Evolutionary conservation across 495 filamentous ascomycete species (phyloP).

Genomic region (Penicillium samsonianum): DNA sequence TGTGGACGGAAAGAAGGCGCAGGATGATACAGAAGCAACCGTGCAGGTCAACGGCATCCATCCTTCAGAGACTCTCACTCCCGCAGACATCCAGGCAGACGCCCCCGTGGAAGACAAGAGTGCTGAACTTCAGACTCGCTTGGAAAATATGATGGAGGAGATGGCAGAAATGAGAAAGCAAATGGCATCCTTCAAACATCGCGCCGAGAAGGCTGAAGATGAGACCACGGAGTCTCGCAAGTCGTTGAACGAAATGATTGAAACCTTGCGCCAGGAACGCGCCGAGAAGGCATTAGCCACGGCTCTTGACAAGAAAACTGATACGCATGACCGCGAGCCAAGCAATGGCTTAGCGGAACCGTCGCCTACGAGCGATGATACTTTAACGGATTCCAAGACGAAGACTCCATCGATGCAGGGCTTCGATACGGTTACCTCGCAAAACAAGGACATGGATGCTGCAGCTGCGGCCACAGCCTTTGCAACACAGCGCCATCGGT

Average conservation of each 20-base stretch:
- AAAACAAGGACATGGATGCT: conserved; percentile 41
- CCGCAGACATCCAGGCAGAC: conserved; percentile 38
- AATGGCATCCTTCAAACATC: conserved; percentile 72
- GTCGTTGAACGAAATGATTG: conserved; percentile 85
- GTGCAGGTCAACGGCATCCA: conserved; percentile 23
- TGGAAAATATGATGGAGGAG: conserved; percentile 78
- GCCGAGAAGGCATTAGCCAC: conserved; percentile 26
- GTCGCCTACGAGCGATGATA: conserved; percentile 13
- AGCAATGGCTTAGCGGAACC: conserved; percentile 9
- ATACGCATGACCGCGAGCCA: conserved; percentile 9
- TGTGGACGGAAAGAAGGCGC: conserved; percentile 13
- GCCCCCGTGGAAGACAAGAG: conserved; percentile 31
- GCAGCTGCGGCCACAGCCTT: conserved; percentile 40
- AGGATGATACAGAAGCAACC: conserved; percentile 9
- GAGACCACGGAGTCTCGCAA: conserved; percentile 67
- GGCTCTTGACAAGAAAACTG: conserved; percentile 4
- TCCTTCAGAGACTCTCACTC: conserved; percentile 22
- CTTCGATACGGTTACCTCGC: conserved; percentile 30
- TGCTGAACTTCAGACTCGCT: conserved; percentile 62
- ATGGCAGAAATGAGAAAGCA: conserved; percentile 81
- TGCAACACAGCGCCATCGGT: conserved; percentile 41
- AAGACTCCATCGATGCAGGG: conserved; percentile 23
- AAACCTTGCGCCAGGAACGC: conserved; percentile 71
- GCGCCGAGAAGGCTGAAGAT: conserved; percentile 77
- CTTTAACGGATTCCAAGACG: conserved; percentile 14